Conservation (phyloP, 768 basidiomycete genomes). For the Tulasnella sp. region DNA sequence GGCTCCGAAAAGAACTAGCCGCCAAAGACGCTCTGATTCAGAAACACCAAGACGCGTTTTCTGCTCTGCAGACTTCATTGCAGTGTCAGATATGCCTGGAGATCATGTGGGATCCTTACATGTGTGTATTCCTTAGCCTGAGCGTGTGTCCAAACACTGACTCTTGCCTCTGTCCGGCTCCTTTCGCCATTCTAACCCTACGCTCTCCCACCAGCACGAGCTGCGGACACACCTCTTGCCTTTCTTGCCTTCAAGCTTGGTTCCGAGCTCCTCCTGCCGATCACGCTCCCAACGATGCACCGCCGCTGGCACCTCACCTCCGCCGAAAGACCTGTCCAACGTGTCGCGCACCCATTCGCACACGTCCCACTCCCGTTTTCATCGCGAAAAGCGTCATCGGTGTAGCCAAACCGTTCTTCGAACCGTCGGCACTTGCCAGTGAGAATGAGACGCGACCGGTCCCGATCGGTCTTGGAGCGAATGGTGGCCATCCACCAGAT, state of each 20-base stretch:
- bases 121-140: slow-evolving; percentile 47
- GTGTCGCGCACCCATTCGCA: slow-evolving; percentile 46
- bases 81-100: slow-evolving; percentile 80
- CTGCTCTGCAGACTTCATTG: slow-evolving; percentile 56
- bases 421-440: slow-evolving; percentile 38
- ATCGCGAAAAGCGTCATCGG: slow-evolving; percentile 49
- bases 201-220: neutral
- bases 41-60: slow-evolving; percentile 53
- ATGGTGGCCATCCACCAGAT: slow-evolving; percentile 39
- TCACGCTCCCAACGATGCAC: slow-evolving; percentile 33
- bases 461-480: neutral
- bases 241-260: slow-evolving; percentile 58
- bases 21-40: slow-evolving; percentile 45
- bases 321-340: slow-evolving; percentile 45
- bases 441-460: slow-evolving; percentile 32
- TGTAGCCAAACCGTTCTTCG: slow-evolving; percentile 51
- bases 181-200: slow-evolving; percentile 46
- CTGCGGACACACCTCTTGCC: slow-evolving; percentile 29
- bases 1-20: slow-evolving; percentile 25
- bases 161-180: slow-evolving; percentile 69
- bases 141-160: slow-evolving; percentile 43
- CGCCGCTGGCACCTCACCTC: slow-evolving; percentile 36
- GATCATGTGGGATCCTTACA: slow-evolving; percentile 66
- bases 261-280: slow-evolving; percentile 52
- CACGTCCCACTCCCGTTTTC: slow-evolving; percentile 50